Conservation (phyloP, 768 basidiomycete species). For the Lactarius tabidus region DNA sequence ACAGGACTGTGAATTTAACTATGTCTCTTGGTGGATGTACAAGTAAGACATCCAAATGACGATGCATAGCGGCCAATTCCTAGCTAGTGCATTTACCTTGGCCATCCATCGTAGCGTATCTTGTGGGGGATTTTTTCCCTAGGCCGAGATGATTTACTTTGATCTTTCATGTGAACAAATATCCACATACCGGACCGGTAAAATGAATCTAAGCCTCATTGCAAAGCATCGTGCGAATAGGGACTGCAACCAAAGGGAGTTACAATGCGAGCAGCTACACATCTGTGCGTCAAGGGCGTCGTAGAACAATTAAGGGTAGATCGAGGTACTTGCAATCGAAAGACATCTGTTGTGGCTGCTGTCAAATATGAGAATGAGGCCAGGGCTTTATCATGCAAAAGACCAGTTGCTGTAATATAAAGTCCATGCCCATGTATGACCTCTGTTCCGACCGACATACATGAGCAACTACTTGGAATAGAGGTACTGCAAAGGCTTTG, state of each 20-base stretch:
- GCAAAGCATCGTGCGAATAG: background rate
- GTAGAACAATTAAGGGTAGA: no score
- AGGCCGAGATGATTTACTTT: slow-evolving; percentile 46
- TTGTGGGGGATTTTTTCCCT: slow-evolving; percentile 62
- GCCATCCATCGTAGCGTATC: slow-evolving; percentile 38
- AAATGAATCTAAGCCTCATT: background rate
- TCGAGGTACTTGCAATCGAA: background rate
- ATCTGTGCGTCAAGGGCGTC: no score
- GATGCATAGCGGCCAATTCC: background rate
- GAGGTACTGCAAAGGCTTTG: background rate
- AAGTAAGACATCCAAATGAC: background rate
- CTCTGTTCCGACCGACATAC: background rate
- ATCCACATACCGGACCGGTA: background rate
- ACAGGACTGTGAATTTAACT: background rate
- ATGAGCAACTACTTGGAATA: background rate
- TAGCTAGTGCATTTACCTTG: slow-evolving; percentile 1
- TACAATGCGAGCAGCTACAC: background rate
- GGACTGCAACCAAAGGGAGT: background rate
- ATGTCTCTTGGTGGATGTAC: background rate
- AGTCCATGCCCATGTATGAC: background rate
- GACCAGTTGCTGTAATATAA: background rate
- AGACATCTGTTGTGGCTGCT: background rate
- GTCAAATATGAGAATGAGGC: background rate
- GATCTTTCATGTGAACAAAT: background rate
- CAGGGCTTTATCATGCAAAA: background rate